These are phyloP conservation scores for Oxytropis ochrocephala DNA, from an alignment of 306 rosid species.

Conservation along the genomic window DNA sequence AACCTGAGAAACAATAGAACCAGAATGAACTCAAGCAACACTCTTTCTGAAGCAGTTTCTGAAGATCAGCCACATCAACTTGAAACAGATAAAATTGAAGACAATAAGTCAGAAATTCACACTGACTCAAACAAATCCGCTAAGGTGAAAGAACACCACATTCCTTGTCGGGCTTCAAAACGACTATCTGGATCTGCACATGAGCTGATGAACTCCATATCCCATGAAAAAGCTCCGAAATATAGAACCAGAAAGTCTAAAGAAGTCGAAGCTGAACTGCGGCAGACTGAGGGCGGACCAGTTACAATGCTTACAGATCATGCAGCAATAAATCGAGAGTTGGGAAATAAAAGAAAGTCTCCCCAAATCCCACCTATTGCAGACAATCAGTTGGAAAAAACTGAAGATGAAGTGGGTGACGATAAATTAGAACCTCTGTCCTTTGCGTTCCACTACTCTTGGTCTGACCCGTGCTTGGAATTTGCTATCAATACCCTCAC, in stretches of 20 bases:
- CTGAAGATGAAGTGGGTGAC: slow-evolving; percentile 31
- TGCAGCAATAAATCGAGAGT: slow-evolving; percentile 21
- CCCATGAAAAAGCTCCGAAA: background rate
- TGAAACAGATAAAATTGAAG: slow-evolving; percentile 25
- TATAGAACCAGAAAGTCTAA: slow-evolving; percentile 22
- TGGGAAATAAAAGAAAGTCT: slow-evolving; percentile 28
- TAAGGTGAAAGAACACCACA: slow-evolving; percentile 36
- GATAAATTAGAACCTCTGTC: slow-evolving; percentile 45
- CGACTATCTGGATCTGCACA: slow-evolving; percentile 36
- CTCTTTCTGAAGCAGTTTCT: slow-evolving; percentile 21
- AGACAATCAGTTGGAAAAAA: slow-evolving; percentile 19
- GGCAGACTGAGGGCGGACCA: slow-evolving; percentile 11
- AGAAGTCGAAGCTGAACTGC: slow-evolving; percentile 26
- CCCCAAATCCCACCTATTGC: slow-evolving; percentile 17
- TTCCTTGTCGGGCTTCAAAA: slow-evolving; percentile 46
- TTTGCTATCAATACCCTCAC: slow-evolving; percentile 70
- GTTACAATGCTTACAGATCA: slow-evolving; percentile 17
- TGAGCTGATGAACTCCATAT: background rate
- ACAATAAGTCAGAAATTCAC: slow-evolving; percentile 28
- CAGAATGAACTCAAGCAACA: slow-evolving; percentile 20
- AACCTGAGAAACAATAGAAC: slow-evolving; percentile 31
- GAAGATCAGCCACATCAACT: slow-evolving; percentile 27
- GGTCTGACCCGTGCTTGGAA: slow-evolving; percentile 88
- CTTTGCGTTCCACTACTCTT: slow-evolving; percentile 64
- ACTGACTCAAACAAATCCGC: slow-evolving; percentile 27